phyloP scores from a whole-genome alignment of 2,329 filamentous ascomycete species.

The Pseudogymnoascus sp. region DNA sequence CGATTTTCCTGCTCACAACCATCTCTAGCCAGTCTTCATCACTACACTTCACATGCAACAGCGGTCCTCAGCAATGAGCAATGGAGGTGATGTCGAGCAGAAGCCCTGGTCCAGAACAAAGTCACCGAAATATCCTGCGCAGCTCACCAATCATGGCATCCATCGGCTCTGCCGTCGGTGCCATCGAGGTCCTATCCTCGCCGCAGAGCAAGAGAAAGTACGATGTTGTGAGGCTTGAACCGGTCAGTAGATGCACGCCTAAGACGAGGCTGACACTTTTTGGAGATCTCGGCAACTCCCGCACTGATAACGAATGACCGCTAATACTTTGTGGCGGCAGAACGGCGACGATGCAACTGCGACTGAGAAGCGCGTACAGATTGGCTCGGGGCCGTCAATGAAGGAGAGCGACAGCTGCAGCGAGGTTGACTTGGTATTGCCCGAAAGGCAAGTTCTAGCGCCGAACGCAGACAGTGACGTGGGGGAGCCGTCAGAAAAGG shows the following conservation, averaged over 20 bases:
- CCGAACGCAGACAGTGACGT: not conserved
- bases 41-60: not conserved
- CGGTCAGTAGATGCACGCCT: not conserved
- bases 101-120: not conserved
- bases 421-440: not conserved
- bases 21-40: not conserved
- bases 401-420: not conserved
- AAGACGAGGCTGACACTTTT: conserved; percentile 5
- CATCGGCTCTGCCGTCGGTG: not conserved
- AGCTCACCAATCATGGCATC: not conserved
- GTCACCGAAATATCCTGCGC: not conserved
- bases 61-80: not conserved
- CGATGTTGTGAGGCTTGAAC: not conserved
- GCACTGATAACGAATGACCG: conserved; percentile 4
- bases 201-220: not conserved
- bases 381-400: not conserved
- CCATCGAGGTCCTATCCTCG: not conserved
- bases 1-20: not conserved
- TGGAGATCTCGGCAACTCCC: conserved; percentile 6
- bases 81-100: not conserved
- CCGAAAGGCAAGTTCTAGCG: not conserved
- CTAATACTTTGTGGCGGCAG: conserved; percentile 3
- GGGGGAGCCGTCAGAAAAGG: not conserved
- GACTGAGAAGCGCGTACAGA: not conserved
- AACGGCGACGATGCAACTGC: not conserved